A percentile compares a stretch with the other conserved stretches of the same genome.
These are phyloP conservation scores for Fagus sylvatica DNA, from an alignment of 306 rosid genomes.

Conservation along the genomic window DNA sequence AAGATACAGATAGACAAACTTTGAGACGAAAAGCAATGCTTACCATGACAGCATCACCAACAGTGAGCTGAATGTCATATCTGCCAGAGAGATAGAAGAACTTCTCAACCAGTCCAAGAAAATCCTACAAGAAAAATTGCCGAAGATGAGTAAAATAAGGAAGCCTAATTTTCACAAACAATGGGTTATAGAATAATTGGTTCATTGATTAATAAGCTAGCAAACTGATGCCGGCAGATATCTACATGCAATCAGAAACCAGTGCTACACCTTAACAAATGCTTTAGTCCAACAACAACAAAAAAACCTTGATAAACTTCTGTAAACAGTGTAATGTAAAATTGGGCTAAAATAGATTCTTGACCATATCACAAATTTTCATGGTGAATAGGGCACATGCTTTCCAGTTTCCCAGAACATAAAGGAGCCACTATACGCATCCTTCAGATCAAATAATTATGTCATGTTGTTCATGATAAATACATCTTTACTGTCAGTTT, in stretches of 20 bases:
- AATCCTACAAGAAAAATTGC: slow-evolving; percentile 56
- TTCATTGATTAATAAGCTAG: not conserved
- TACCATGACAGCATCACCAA: slow-evolving; percentile 98
- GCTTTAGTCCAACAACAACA: not conserved
- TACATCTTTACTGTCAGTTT: not conserved
- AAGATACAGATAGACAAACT: not conserved
- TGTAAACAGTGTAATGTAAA: not conserved
- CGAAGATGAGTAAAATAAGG: slow-evolving; percentile 35
- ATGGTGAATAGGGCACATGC: not conserved
- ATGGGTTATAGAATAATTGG: not conserved
- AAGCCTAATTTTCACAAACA: not conserved
- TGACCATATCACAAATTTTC: too few species aligned
- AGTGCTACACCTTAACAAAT: not conserved
- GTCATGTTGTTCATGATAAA: not conserved
- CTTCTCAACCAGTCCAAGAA: slow-evolving; percentile 92
- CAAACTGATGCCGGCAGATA: not conserved
- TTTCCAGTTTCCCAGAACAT: slow-evolving; percentile 1
- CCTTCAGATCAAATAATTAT: not conserved
- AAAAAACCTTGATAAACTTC: not conserved
- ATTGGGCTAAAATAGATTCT: not conserved
- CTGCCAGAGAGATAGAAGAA: slow-evolving; percentile 86
- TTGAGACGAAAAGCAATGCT: slow-evolving; percentile 21
- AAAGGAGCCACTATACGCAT: not conserved
- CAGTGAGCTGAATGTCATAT: slow-evolving; percentile 81
- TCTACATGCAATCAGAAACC: not conserved